Evolutionary conservation across 495 filamentous ascomycete species (phyloP), one percentile per base, ranked within the genome.

Genomic region (Penicillium argentinense): DNA sequence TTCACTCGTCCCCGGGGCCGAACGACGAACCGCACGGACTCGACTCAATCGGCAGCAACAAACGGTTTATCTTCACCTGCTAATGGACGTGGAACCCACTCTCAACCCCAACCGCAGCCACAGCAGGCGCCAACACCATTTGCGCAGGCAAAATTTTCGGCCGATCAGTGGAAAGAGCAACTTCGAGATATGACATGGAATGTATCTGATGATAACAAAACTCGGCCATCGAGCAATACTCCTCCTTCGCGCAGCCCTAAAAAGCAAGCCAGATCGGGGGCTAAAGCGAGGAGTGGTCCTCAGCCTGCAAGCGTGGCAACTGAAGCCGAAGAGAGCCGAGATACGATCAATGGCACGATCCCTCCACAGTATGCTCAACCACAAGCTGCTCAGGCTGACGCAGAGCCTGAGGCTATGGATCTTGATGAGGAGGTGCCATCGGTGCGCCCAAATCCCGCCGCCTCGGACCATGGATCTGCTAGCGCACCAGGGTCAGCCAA

Each of bases 91-190:
- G 33, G 33, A 2, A 8, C 16, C 21, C 33, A 26, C 5, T 5
- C 25, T 5, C 30, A 23, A 24, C 18, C 45, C 4, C 21, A 39
- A 12, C 13, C 25, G 9, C 36, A 47, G 26, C 11, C 50, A 11
- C 55, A 60, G 14, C 54, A 62, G 36, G 39, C 54, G 19, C 63
- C 62, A 12, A 58, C 63, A 11, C 63, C 72, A 4, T 69, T 72
- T 39, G 63, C 63, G 9, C 56, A 66, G 30, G 71, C 66, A 1
- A 79, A 73, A 19, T 93, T 89, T 54, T 75, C 79, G 21, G 69
- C 78, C 3, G 82, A 86, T 24, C 59, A 81, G 22, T 95, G 88
- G 89, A 63, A 62, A 40, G 71, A 82, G 42, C 76, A 79, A 42
- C 80, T 91, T 49, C 78, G 77, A 13, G 71, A 83, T 36, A 64